Evolutionary conservation across 1,139 yeast genomes (phyloP), one percentile per base, ranked within the genome.

Genomic region (Hyphopichia buzzinii): DNA sequence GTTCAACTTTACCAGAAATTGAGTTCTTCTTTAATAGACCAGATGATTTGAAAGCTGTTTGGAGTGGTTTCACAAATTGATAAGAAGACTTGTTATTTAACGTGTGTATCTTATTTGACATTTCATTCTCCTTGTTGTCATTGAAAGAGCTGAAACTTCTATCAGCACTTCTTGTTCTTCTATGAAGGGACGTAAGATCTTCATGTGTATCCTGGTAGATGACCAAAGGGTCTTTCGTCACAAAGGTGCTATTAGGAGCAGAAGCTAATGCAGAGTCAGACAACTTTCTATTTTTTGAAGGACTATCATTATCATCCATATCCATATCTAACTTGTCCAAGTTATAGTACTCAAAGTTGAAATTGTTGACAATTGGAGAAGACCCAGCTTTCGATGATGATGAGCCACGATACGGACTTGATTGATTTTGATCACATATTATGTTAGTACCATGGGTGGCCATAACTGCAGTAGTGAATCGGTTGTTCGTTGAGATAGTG

Each of bases 21-120:
- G 80, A 75, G 43, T 77, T 80, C 61, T 87, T 87, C 42, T 90
- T 84, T 40, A 82, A 58, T 30, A 87, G 64, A 0, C 96, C 96
- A 0, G 85, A 67, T 4, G 92, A 78, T 58, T 79, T 74, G 57
- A 88, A 88, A 11, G 94, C 96, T 0, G 92, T 82, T 55, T 86
- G 95, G 32, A 86, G 68, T 4, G 96, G 96, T 53, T 84, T 84
- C 23, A 84, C 95, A 39, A 79, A 77, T 44, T 79, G 77, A 58
- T 81, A 87, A 2, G 82, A 74, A 16, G 74, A 49, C 29, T 54
- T 56, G 23, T 19, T 19, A 10, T 19, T 19, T 10, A 19, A 19
- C 38, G 26, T 46, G 11, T 37, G 34, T 6, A 7, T 10, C 8
- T 10, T 19, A 10, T 19, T 6, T 10, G 23, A 7, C 8, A 19